Evolutionary conservation across 202 grass and related monocot species (phyloP).

Genomic region (Zoysia matrella): DNA sequence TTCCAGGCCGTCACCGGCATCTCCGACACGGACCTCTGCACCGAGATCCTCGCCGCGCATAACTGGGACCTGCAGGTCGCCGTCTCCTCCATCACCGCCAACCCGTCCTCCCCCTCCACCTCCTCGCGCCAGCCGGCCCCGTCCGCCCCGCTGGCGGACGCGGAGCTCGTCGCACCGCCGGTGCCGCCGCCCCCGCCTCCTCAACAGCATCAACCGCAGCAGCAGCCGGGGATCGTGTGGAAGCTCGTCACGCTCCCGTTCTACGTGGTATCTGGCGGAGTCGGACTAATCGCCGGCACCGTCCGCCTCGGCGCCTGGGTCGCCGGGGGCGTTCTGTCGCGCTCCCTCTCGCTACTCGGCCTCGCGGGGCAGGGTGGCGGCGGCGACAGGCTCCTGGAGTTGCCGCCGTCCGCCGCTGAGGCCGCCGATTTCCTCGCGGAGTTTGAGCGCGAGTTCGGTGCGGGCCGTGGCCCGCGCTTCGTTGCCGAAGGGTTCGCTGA

Average conservation of each 20-base stretch:
- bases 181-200: not conserved
- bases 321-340: constrained; percentile 82
- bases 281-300: constrained; percentile 75
- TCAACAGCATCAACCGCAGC: not conserved
- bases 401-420: constrained; percentile 69
- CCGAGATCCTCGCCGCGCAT: constrained; percentile 88
- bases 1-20: constrained; percentile 96
- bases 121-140: constrained; percentile 19
- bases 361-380: constrained; percentile 43
- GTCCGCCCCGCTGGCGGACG: constrained; percentile 34
- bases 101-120: not conserved
- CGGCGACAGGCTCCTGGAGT: constrained; percentile 45
- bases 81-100: constrained; percentile 42
- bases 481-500: constrained; percentile 73
- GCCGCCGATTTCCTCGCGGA: constrained; percentile 75
- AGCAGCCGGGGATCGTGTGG: constrained; percentile 84
- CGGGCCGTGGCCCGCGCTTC: constrained; percentile 57
- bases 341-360: constrained; percentile 83
- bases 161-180: constrained; percentile 27
- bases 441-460: constrained; percentile 78
- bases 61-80: constrained; percentile 98
- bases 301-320: constrained; percentile 91
- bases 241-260: constrained; percentile 91
- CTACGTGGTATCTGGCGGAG: constrained; percentile 83
- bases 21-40: constrained; percentile 84